Conservation (phyloP, 176 grass and related monocot species). For the Phyllostachys edulis region DNA sequence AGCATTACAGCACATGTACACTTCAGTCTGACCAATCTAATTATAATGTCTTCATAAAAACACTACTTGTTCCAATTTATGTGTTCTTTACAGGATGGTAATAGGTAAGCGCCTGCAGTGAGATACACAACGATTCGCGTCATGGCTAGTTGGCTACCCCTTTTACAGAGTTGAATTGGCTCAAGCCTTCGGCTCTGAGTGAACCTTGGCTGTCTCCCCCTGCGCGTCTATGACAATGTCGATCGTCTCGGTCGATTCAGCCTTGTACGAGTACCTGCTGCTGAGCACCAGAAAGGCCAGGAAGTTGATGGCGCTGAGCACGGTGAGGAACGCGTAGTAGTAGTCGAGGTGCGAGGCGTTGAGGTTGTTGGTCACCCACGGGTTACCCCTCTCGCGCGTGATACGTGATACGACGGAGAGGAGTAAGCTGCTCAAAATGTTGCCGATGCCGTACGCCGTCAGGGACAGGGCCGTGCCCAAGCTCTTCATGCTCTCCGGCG, state of each 20-base stretch:
- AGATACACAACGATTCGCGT: no score
- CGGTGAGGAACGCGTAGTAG: conserved; percentile 59
- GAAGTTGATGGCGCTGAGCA: conserved; percentile 39
- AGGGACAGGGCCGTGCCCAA: conserved; percentile 60
- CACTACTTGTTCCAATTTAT: no score
- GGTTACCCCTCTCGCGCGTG: conserved; percentile 11
- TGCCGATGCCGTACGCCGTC: conserved; percentile 46
- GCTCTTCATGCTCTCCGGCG: conserved; percentile 79
- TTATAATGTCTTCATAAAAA: no score
- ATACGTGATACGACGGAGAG: conserved; percentile 37
- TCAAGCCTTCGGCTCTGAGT: not conserved
- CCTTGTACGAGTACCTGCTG: conserved; percentile 42
- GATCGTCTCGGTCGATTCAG: conserved; percentile 28
- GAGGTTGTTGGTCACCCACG: conserved; percentile 58
- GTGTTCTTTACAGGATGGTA: no score
- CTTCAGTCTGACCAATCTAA: not conserved
- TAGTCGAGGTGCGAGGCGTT: conserved; percentile 61
- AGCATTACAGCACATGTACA: not conserved
- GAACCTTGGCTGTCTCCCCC: conserved; percentile 15
- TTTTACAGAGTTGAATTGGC: no score
- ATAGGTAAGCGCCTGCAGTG: no score
- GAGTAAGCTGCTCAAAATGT: conserved; percentile 58
- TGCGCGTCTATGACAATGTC: conserved; percentile 8
- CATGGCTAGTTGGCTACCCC: no score
- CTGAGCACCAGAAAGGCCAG: conserved; percentile 29